Percentiles rank a stretch among this genome's conserved stretches.
Evolutionary conservation across 495 filamentous ascomycete genomes (phyloP).

Genomic region (Xylaria longipes): DNA sequence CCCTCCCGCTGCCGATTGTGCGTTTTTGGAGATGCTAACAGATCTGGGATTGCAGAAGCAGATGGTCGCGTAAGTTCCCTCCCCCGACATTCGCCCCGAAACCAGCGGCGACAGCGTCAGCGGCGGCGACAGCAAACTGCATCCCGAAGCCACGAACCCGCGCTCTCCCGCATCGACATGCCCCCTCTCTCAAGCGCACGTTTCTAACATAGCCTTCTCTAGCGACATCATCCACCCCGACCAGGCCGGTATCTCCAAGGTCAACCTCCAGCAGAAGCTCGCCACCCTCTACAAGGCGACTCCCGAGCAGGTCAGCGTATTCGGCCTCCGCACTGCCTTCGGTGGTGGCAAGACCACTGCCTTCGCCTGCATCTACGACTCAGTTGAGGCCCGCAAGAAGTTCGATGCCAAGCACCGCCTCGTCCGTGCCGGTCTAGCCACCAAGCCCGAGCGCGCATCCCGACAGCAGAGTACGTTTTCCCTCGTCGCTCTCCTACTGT

Average conservation of each 20-base stretch:
- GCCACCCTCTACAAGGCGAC: slow-evolving; percentile 94
- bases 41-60: slow-evolving; percentile 64
- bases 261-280: slow-evolving; percentile 94
- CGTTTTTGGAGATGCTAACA: slow-evolving; percentile 23
- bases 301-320: slow-evolving; percentile 96
- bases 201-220: slow-evolving; percentile 34
- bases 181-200: not conserved
- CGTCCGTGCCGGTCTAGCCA: slow-evolving; percentile 85
- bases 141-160: not conserved
- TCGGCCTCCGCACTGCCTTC: slow-evolving; percentile 97
- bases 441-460: slow-evolving; percentile 93
- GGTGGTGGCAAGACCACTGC: slow-evolving; percentile 99
- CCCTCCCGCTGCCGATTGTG: slow-evolving; percentile 1
- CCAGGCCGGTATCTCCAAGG: slow-evolving; percentile 98
- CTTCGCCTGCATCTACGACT: slow-evolving; percentile 98
- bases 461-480: slow-evolving; percentile 95
- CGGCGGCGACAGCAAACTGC: not conserved
- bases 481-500: not conserved
- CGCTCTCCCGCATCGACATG: not conserved
- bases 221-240: slow-evolving; percentile 99
- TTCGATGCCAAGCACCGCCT: slow-evolving; percentile 99
- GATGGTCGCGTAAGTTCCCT: slow-evolving; percentile 97
- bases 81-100: slow-evolving; percentile 15
- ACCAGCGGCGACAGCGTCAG: not conserved
- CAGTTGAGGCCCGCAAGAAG: slow-evolving; percentile 96